Evolutionary conservation across 441 rosid species (phyloP), one percentile per base, ranked within the genome.

Genomic region (Rhodomyrtus psidioides): DNA sequence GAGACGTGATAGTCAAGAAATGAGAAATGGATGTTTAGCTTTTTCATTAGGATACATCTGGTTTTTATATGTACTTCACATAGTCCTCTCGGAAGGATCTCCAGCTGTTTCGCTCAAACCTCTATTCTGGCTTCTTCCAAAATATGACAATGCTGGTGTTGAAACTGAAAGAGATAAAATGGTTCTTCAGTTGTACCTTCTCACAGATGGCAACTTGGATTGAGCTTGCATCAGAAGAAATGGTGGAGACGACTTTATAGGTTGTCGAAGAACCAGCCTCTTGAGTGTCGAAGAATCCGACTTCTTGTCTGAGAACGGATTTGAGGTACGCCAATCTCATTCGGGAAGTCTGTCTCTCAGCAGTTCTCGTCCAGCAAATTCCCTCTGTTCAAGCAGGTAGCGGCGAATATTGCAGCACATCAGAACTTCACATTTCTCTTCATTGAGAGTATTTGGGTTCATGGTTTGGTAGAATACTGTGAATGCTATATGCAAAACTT

Each of bases 191-290:
- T 10, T 58, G 21, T 23, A 94, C 96, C 96, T 93, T 94, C 42
- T 92, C 95, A 51, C 94, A 91, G 55, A 94, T 91, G 84, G 94
- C 93, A 83, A 92, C 97, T 92, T 94, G 96, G 85, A 94, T 92
- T 53, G 94, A 83, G 91, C 89, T 94, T 87, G 97, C 93, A 89
- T 94, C 96, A 8, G 88, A 88, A 14, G 97, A 93, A 85, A 94
- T 91, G n/a, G 94, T 91, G 23, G 94, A 90, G 82, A 94, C 94
- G 62, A 94, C 95, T 91, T 92, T 93, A 84, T 88, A 93, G 8
- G 95, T 94, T 42, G 92, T 93, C 14, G 97, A 94, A 84, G 94
- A 91, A 87, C 93, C 93, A 81, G 92, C 91, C 83, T 89, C 94
- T 87, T 93, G 96, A 12, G 91, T 91, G 89, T 94, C 97, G 42